Evolutionary conservation across 495 filamentous ascomycete genomes (phyloP), one percentile per base, ranked within the genome.

Genomic region (Hamigera avellanea): DNA sequence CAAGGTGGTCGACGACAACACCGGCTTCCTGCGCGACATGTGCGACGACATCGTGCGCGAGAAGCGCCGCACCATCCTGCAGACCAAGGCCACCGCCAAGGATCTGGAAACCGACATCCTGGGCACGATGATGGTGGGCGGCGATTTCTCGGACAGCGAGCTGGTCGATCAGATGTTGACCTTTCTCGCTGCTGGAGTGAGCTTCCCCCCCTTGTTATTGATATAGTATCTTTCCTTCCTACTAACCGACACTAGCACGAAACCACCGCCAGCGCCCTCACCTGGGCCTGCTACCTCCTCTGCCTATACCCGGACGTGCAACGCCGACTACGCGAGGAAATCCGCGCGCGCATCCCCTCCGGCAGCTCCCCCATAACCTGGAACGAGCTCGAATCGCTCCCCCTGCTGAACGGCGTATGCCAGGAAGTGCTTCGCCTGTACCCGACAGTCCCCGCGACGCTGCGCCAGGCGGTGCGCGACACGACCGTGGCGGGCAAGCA

Each of bases 61-160:
- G 30, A 91, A 89, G 63, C 59, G 59, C 7, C 37, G 45, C n/a
- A 37, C 44, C 3, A 57, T 70, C 17, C 69, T 76, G 19, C 60
- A 61, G 14, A 75, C 75, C 31, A 59, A 84, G 14, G 70, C 62
- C 8, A 71, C 69, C 13, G 66, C 80, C 39, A 43, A 61, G 56
- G 46, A 64, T 17, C 53, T 60, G 1, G 83, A 81, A 25, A 55
- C 73, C 8, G 87, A 94, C 50, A 89, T 95, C 43, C 68, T 94
- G 8, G 58, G 56, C 7, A 57, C 59, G 1, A 64, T 66, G 49
- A 57, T 66, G 54, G 32, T 62, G 19, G 48, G 58, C 1, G 81
- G 81, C 8, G 75, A 71, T 18, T 72, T 76, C 30, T 61, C 66
- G 0, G 70, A 74, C 32, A 59, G 67, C 0, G 57, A 64, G 23